Evolutionary conservation across 2,329 filamentous ascomycete species (phyloP), one percentile per base, ranked within the genome.

Genomic region (Dothiorella sarmentorum): DNA sequence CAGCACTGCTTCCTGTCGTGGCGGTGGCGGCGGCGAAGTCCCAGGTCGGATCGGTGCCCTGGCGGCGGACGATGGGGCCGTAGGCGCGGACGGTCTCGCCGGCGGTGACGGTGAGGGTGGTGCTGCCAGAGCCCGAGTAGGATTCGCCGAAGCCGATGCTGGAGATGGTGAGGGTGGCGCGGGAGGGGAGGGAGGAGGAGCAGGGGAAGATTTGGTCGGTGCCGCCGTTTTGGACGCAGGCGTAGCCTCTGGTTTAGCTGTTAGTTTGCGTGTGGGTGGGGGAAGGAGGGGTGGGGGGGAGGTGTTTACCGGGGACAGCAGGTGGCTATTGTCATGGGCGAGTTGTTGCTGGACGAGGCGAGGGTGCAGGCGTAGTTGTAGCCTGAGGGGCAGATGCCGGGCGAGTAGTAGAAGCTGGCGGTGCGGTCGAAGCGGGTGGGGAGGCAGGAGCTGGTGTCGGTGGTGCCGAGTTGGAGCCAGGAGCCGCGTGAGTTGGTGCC

Each of bases 21-120:
- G 17, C 17, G 3, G 45, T 22, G 17, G 45, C 29, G 11, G 37
- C 2, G 11, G 31, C 29, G 31, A 37, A 24, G 0, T 6, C 15
- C 45, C 45, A 51, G 18, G 13, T 2, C 13, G 29, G 29, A 15
- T 51, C 45, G 18, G 20, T 3, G 18, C 29, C 18, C 20, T 29
- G 29, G 20, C 45, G 45, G 18, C 45, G 45, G 11, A 51, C 45
- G 45, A 51, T 37, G 11, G 45, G 45, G 17, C 45, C 45, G 31
- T 51, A 51, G 20, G 27, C 45, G 45, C 45, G 45, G 20, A 51
- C 45, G 18, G 45, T 51, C 31, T 51, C 31, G 29, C 45, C 45
- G 13, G 31, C 4, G 18, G 45, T 37, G 20, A 37, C 29, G 31
- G 31, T 17, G 20, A 51, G 2, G 29, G 18, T 26, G 31, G 45